Evolutionary conservation across 2,329 filamentous ascomycete species (phyloP), one percentile per base, ranked within the genome.

Genomic region (Phyllosticta paracitricarpa): DNA sequence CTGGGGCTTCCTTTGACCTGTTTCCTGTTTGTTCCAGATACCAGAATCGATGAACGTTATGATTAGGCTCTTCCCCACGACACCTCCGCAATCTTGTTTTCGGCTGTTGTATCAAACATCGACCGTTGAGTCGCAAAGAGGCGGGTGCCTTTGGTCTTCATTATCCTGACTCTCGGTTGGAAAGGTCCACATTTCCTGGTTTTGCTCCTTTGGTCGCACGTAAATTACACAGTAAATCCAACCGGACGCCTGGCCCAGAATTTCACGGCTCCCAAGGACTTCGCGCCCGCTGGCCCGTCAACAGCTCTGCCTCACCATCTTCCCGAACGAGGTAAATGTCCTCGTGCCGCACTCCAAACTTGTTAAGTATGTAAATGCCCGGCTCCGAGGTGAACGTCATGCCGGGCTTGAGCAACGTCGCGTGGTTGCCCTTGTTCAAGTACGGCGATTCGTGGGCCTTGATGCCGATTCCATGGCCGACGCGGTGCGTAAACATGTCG

Each of bases 401-500:
- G 0, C 84, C 84, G 0, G 81, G 73, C 54, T 75, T 73, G 4
- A 86, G 72, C 0, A 73, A 66, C 0, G 75, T 73, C 1, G 68
- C 71, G 2, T 72, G 73, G 65, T 87, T 87, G 62, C 82, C 84
- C 66, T 85, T 83, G 68, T 87, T 85, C 33, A 87, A 72, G 65
- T 86, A 87, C 0, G 84, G 84, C 30, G 81, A 83, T 67, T 87
- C 84, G 64, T 86, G 84, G 1, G 84, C 84, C 71, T 87, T 86
- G 68, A 87, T 85, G 0, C 84, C 84, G 56, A 87, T 85, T 1
- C 84, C 81, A 65, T 87, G 84, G 0, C 84, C 84, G 0, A 87
- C 73, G 1, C 84, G 78, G 65, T 87, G 84, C 1, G 84, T 86
- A 64, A 87, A 87, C 0, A 76, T 77, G 22, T 78, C 72, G 0